Evolutionary conservation across 164 flowering plant genomes (phyloP), one percentile per base, ranked within the genome.

Genomic region (Liriodendron chinense): DNA sequence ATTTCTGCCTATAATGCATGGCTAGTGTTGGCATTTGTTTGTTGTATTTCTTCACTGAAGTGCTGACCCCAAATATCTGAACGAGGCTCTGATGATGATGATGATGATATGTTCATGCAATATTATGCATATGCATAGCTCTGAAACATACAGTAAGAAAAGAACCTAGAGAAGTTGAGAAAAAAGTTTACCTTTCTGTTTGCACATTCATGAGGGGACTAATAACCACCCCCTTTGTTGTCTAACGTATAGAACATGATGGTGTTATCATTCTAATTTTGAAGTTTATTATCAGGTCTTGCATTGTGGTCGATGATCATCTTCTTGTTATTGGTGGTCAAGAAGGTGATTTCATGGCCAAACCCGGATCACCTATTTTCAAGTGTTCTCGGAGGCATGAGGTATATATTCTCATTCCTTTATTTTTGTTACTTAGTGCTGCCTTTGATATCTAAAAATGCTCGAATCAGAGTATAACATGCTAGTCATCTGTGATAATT

Each of bases 311-410:
- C 74, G 71, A 92, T 82, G 94, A 96, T 82, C 86, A 83, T 26
- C 89, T 96, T 26, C 82, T 80, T 82, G 88, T 91, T 26, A 87
- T 95, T 82, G 98, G 98, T 78, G 98, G 98, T 80, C 98, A 93
- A 86, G 98, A 95, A 80, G 98, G 98, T 76, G 98, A 95, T 85
- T 95, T 95, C 75, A 89, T 91, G 98, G 92, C 98, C 69, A 95
- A 95, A 79, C 98, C 98, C 69, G 92, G 96, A 61, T 95, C 98
- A 59, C 98, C 98, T 16, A 92, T 92, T 69, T 95, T 92, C 83
- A 95, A 95, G 80, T 95, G 99, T 80, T 91, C 99, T 2, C 92
- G 98, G 5, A 87, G 98, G 83, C 77, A 87, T 69, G 99, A 95
- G 98, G 99, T 96, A 85, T 66, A 21, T 50, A 28, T 53, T n/a